Percentiles rank a stretch among this genome's conserved stretches.
Conservation (phyloP, 768 basidiomycete species). For the Kockovaella imperatae region DNA sequence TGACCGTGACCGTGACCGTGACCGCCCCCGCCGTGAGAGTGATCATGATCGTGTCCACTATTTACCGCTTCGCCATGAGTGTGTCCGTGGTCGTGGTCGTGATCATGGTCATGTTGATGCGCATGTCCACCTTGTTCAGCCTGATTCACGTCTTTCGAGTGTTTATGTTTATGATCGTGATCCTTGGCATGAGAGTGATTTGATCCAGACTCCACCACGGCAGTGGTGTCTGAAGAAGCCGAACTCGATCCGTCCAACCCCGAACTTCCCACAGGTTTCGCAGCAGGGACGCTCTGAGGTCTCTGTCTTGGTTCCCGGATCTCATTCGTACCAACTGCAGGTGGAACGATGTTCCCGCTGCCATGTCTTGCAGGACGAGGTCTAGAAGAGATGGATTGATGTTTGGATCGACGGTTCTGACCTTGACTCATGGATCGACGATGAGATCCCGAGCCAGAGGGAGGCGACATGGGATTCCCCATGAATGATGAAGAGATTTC, state of each 20-base stretch:
- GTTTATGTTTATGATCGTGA: slow-evolving; percentile 17
- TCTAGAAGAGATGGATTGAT: slow-evolving; percentile 6
- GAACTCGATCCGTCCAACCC: too few relatives aligned
- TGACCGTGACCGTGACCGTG: slow-evolving; percentile 27
- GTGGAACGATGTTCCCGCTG: slow-evolving; percentile 4
- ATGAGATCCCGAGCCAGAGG: too few relatives aligned
- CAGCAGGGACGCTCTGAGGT: slow-evolving; percentile 12
- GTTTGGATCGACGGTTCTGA: slow-evolving; percentile 3
- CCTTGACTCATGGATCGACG: slow-evolving; percentile 1
- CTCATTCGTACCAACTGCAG: slow-evolving; percentile 24
- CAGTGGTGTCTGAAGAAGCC: slow-evolving; percentile 12
- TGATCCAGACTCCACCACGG: slow-evolving; percentile 6
- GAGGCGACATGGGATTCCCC: slow-evolving; percentile 22
- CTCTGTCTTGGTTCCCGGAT: too few relatives aligned
- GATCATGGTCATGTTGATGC: slow-evolving; percentile 33
- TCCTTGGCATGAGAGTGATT: slow-evolving; percentile 14
- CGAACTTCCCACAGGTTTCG: slow-evolving; percentile 8
- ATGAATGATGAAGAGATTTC: slow-evolving; percentile 10
- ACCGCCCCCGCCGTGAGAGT: slow-evolving; percentile 11
- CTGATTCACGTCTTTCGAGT: slow-evolving; percentile 20
- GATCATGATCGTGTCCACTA: slow-evolving; percentile 14
- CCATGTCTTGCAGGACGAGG: slow-evolving; percentile 3
- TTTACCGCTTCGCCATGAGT: slow-evolving; percentile 10
- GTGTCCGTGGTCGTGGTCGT: slow-evolving; percentile 47
- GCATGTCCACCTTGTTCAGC: slow-evolving; percentile 26